Evolutionary conservation across 345 rosid genomes (phyloP), one percentile per base, ranked within the genome.

Genomic region (Anacardium occidentale): DNA sequence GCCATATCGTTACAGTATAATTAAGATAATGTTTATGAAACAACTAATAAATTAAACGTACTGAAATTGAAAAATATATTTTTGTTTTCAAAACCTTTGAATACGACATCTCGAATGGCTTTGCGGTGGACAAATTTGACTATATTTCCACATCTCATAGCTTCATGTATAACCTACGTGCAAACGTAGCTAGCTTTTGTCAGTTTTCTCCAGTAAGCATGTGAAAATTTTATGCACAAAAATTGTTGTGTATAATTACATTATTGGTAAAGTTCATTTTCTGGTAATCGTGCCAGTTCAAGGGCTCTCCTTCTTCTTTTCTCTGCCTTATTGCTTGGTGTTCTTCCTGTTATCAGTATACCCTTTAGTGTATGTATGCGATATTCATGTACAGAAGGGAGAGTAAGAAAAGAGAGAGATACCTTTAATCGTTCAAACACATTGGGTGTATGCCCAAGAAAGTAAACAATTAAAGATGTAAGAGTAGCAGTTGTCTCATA

Each of bases 401-500:
- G 24, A 22, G 6, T 15, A 12, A 50, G 14, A 51, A 37, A 24
- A n/a, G n/a, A 53, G 51, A 8, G 42, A 24, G 42, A 53, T 70
- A 86, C 94, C 91, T 82, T 88, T 50, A 88, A 64, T 25, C 53
- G 56, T 37, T 73, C 64, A 47, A 85, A 78, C 66, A 82, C 84
- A 40, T 15, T 7, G 1, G 94, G 89, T 18, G 83, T 61, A 44
- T 68, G 82, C 6, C 76, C 84, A 71, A 92, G 89, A 77, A 87
- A 92, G 85, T 87, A 87, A 75, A 86, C 83, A 64, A 84, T 80
- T 25, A 92, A 73, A 69, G 94, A 71, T 70, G 85, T 71, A 59
- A 90, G 85, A 54, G 86, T 89, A 7, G 97, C 85, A 15, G 94
- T 86, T 72, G 96, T 92, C 83, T 92, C 96, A 59, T 89, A 86